Evolutionary conservation across 164 flowering plant genomes (phyloP), one percentile per base, ranked within the genome.

Genomic region (Hamamelis virginiana): DNA sequence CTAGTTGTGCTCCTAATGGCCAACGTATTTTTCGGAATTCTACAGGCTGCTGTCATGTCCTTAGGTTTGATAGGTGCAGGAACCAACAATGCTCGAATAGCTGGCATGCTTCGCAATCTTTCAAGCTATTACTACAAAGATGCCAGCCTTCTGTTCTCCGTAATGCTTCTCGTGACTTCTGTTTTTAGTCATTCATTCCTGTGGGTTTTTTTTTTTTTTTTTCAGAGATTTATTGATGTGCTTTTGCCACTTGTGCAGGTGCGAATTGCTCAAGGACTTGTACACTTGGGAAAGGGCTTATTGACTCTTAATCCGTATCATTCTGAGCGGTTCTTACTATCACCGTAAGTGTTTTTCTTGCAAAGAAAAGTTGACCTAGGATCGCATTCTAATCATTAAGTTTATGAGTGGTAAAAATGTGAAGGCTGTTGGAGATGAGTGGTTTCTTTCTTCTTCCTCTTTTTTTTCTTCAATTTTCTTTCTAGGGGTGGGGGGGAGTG

Each of bases 21-120:
- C 12, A 10, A 55, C 13, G 53, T 62, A 22, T 71, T 60, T 55
- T 22, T 66, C 47, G 44, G 27, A 23, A 58, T 69, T 75, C 21
- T 76, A 52, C 89, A 95, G 97, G 92, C 99, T 25, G 99, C 99
- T 47, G 85, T 88, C 51, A 87, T 96, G 25, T 86, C 99, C n/a
- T 75, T 96, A 68, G 99, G 98, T 48, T 80, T 96, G 80, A 93
- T 93, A 25, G 98, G 99, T 73, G 95, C 99, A 9, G 99, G 99
- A 51, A 96, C 99, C 59, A 96, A 96, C 77, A 96, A 96, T 86
- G 99, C 97, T 44, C 82, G 98, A 62, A 88, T 96, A 50, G 99
- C 99, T 71, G 97, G 96, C 78, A 91, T 96, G 97, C 98, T 96
- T 69, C 95, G 99, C 26, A 93, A 91, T 63, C 93, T 96, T 64